Base-by-base conservation (phyloP, 495 filamentous ascomycete genomes). In the Podospora pseudopauciseta region DNA sequence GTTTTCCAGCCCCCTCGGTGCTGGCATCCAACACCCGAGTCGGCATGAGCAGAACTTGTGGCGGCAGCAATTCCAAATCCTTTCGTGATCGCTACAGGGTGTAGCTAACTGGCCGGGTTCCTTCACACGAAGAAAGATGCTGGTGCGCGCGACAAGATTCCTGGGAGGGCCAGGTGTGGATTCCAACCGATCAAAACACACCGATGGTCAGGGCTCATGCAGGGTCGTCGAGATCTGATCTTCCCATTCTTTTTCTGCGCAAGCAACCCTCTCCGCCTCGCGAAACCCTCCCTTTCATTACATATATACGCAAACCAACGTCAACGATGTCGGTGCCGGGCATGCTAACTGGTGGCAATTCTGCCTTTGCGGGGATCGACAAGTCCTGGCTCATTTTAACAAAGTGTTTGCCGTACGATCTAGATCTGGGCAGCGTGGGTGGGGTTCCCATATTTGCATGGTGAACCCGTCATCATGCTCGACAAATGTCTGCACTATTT, bases 401-500 rank as follows among this genome's bases (percentile, higher is more conserved):
- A n/a, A 72, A 71, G 32, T 72, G 72, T 72, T 72, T 80, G 72
- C 55, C 78, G 56, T 13, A 82, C 74, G 53, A 74, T 66, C 58
- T 76, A 32, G 28, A 82, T 76, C 57, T 72, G 71, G 65, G 67
- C 27, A 11, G 58, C 62, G 9, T 86, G 85, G 15, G 63, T 71
- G n/a, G 82, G 82, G 69, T 82, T 82, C 23, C 78, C 80, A 66
- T 84, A 86, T 55, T 55, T 85, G 82, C 62, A 84, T 70, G 23
- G 82, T 75, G 53, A 82, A 78, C 23, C 84, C 81, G 69, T 86
- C 81, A 61, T 64, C 68, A 39, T 81, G 78, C 20, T 80, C 70
- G 16, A 82, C 77, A 57, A 77, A 81, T 5, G 65, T 77, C 80
- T 81, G 55, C 60, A 19, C 1, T 39, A 4, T 58, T 20, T 58